A percentile compares a stretch with the other conserved stretches of the same genome.
Conservation (phyloP, 163 green algal species). For the Chlamydomonas reinhardtii region DNA sequence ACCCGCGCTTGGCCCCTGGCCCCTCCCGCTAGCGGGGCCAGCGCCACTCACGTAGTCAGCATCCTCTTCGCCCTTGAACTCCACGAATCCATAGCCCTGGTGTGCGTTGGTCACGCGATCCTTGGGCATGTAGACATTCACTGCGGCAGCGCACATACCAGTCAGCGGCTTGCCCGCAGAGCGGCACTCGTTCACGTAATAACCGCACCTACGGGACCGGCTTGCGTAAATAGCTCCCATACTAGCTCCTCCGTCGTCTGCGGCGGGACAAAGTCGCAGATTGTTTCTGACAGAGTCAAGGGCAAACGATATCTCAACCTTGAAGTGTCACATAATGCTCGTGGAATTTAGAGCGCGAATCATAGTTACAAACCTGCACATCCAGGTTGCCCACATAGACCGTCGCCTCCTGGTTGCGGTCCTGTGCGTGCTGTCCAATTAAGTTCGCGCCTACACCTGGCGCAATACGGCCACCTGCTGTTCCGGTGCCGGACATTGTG, state of each 20-base stretch:
- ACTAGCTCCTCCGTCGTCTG: conserved; percentile 95
- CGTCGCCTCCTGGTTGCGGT: conserved; percentile 95
- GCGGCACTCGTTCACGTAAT: not conserved
- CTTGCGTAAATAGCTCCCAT: conserved; percentile 98
- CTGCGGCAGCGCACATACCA: conserved; percentile 66
- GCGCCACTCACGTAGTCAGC: conserved; percentile 90
- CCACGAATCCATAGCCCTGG: conserved; percentile 98
- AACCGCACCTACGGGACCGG: conserved; percentile 90
- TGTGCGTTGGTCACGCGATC: conserved; percentile 96
- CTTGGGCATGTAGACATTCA: conserved; percentile 98
- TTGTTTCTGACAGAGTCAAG: too few species aligned
- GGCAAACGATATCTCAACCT: too few species aligned
- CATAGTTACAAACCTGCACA: conserved; percentile 10
- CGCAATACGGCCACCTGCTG: conserved; percentile 90
- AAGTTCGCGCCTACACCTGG: conserved; percentile 90
- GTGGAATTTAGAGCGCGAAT: not conserved
- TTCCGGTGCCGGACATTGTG: conserved; percentile 49
- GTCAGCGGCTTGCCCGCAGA: not conserved
- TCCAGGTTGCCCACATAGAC: conserved; percentile 98
- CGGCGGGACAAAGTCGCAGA: not conserved
- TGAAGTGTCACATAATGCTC: not conserved
- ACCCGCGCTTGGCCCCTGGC: not conserved
- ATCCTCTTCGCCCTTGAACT: conserved; percentile 96
- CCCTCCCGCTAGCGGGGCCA: not conserved
- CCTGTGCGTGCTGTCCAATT: conserved; percentile 87